Conservation (phyloP, 148 eudicot genomes). For the Silene uniflora region DNA sequence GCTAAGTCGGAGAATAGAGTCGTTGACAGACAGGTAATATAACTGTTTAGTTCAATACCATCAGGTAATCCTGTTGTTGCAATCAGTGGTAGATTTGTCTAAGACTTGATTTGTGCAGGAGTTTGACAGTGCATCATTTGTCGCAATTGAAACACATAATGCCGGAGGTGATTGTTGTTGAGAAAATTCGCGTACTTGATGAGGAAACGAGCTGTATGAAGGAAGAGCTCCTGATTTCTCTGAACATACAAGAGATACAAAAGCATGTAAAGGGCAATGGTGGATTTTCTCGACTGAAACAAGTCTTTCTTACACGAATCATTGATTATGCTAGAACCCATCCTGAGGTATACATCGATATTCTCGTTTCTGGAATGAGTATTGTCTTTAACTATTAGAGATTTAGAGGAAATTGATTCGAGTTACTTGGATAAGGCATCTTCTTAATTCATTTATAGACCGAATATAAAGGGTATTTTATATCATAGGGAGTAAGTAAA, state of each 20-base stretch:
- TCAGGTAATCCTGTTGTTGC: not conserved
- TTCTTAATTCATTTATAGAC: too few species aligned
- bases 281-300: constrained; percentile 36
- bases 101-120: not conserved
- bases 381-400: not conserved
- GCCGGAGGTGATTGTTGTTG: not conserved
- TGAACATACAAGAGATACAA: constrained; percentile 23
- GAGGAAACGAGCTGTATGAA: constrained; percentile 60
- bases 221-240: constrained; percentile 56
- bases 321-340: constrained; percentile 37
- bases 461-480: not conserved
- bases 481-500: not conserved
- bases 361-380: not conserved
- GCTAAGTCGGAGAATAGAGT: not conserved
- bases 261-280: constrained; percentile 26
- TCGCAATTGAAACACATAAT: not conserved
- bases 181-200: constrained; percentile 36
- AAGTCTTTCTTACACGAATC: constrained; percentile 43
- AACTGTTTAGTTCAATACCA: not conserved
- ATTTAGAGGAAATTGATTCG: not conserved
- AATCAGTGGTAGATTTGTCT: not conserved
- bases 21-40: constrained; percentile 4
- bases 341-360: constrained; percentile 39
- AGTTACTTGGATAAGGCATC: too few species aligned
- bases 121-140: not conserved